Base-by-base conservation (phyloP, 192 early-diverging fungal species). In the Backusella psychrophila region DNA sequence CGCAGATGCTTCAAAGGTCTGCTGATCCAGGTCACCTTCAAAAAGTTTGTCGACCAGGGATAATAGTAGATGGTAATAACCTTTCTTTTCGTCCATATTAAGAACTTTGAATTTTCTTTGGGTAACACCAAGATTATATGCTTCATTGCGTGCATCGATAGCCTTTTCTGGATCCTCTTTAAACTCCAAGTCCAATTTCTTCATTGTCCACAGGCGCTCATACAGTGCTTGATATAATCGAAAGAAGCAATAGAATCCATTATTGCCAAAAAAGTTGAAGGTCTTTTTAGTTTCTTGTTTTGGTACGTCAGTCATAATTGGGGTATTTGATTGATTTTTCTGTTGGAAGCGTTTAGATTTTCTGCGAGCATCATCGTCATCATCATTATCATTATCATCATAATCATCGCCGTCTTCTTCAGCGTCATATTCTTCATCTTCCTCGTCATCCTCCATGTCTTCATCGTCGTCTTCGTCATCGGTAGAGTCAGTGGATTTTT, bases 211-310 rank as follows among this genome's bases (percentile, higher is more conserved):
- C 46, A 99, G 83, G 8, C 97, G 90, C 12, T 85, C 87, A 77
- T 95, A 98, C 9, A 96, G 83, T 33, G 95, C 87, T 91, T 97
- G 86, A 73, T 90, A 96, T 46, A 96, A 87, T 69, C 98, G 82
- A 80, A 99, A 88, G 69, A 99, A 96, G 63, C 91, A 90, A 74
- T 97, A 99, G 71, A 96, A 93, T 21, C 77, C 84, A 73, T 79
- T 91, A 82, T 98, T 98, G 26, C 90, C 91, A 82, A 96, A 99
- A 78, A 98, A 94, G 66, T 91, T 89, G 68, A 80, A 78, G 0
- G 6, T 65, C 19, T 75, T 63, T 63, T 29, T 23, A 63, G 56
- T 63, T 23, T 69, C 35, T 4, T 38, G n/a, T 36, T 36, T 69
- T 35, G 35, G 1, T 69, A 15, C 4, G 1, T 23, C 35, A 41